A percentile compares a stretch with the other conserved stretches of the same genome.
Evolutionary conservation across 345 rosid genomes (phyloP).

Genomic region (Diplotaxis tenuifolia): DNA sequence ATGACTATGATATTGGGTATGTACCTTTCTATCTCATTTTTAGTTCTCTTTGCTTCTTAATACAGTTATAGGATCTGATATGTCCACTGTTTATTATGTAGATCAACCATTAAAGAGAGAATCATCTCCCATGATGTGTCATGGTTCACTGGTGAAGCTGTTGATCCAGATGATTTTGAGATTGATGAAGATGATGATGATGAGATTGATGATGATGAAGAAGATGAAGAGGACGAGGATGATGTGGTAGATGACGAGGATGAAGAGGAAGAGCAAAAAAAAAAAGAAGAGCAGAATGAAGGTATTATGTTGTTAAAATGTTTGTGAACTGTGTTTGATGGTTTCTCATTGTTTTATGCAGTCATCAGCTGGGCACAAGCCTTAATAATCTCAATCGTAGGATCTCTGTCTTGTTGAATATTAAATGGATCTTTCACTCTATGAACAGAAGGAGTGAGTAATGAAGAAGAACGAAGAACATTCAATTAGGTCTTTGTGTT

Average conservation of each 20-base stretch:
- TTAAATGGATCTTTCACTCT: background rate
- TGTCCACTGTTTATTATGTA: constrained; percentile 27
- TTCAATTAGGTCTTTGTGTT: constrained; percentile 3
- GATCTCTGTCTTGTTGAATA: background rate
- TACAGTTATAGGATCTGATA: background rate
- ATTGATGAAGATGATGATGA: constrained; percentile 52
- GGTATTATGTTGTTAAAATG: background rate
- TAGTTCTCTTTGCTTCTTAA: background rate
- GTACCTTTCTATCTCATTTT: constrained; percentile 20
- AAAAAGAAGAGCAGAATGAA: constrained; percentile 7
- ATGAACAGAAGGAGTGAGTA: constrained; percentile 64
- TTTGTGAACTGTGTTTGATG: constrained; percentile 7
- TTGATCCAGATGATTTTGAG: constrained; percentile 63
- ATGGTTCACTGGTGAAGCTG: constrained; percentile 98
- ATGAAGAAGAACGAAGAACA: background rate
- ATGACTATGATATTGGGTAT: constrained; percentile 94
- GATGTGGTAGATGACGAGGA: constrained; percentile 56
- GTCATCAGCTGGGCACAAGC: constrained; percentile 62
- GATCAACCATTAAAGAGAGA: constrained; percentile 84
- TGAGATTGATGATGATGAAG: constrained; percentile 44
- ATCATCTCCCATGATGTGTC: constrained; percentile 93
- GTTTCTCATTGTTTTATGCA: constrained; percentile 35
- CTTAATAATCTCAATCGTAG: constrained; percentile 19
- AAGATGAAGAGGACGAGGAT: constrained; percentile 51
- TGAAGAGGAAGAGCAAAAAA: constrained; percentile 27